Conservation (phyloP, 176 grass and related monocot species). For the Ampelocalamus luodianensis region DNA sequence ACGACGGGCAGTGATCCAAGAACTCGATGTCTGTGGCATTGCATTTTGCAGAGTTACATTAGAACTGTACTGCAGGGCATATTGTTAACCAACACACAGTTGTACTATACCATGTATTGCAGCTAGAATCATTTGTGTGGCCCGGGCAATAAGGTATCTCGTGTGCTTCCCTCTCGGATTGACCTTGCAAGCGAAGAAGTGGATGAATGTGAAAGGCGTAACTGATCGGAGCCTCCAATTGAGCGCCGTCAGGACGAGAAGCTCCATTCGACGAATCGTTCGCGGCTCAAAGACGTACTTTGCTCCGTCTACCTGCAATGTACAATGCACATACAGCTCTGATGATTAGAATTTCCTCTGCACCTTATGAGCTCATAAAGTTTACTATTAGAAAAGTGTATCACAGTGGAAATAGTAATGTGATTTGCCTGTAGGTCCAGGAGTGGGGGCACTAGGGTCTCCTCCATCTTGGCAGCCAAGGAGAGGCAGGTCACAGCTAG, state of each 20-base stretch:
- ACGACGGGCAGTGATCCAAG: constrained; percentile 75
- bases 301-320: constrained; percentile 64
- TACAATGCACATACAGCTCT: constrained; percentile 27
- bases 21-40: constrained; percentile 66
- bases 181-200: constrained; percentile 90
- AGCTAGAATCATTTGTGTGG: constrained; percentile 68
- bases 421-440: constrained; percentile 85
- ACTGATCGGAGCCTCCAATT: constrained; percentile 89
- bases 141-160: constrained; percentile 57
- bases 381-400: constrained; percentile 9
- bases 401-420: constrained; percentile 18
- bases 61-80: background rate
- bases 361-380: background rate
- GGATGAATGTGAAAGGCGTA: constrained; percentile 87
- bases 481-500: constrained; percentile 94
- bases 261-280: constrained; percentile 80
- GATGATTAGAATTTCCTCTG: background rate
- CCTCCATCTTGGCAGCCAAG: constrained; percentile 96
- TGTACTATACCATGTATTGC: constrained; percentile 63
- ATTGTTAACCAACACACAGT: background rate
- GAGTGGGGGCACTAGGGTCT: constrained; percentile 79
- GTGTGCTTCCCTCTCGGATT: constrained; percentile 69
- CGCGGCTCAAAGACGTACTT: constrained; percentile 68
- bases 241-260: constrained; percentile 71
- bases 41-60: constrained; percentile 33